These are phyloP conservation scores for Suillus occidentalis DNA, from an alignment of 768 basidiomycete genomes.

Conservation along the genomic window DNA sequence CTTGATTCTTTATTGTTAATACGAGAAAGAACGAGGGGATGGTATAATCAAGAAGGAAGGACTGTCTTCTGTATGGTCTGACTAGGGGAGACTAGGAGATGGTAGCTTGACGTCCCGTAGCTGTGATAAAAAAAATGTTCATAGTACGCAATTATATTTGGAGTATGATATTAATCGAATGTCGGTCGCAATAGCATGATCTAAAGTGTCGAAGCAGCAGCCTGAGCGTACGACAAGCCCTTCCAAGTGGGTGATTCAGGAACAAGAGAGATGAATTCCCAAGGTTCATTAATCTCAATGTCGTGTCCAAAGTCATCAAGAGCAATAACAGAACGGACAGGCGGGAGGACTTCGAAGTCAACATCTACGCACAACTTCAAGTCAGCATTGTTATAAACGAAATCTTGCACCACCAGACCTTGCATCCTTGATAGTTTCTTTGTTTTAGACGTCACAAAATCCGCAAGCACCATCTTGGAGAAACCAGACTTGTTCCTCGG, in stretches of 20 bases:
- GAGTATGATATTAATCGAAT: conserved; percentile 6
- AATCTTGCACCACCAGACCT: background rate
- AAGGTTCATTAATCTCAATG: conserved; percentile 27
- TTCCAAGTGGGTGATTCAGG: conserved; percentile 29
- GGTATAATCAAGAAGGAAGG: too few species aligned
- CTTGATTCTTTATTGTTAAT: too few species aligned
- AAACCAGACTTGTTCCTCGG: conserved; percentile 13
- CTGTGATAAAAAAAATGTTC: too few species aligned
- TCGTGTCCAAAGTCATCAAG: conserved; percentile 25
- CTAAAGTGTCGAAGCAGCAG: conserved; percentile 24
- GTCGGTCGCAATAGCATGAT: background rate
- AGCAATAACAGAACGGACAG: conserved; percentile 31
- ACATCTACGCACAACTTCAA: conserved; percentile 12
- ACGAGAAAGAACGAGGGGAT: too few species aligned
- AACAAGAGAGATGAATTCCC: conserved; percentile 33
- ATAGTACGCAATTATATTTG: too few species aligned
- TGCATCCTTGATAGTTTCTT: background rate
- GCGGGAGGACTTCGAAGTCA: conserved; percentile 32
- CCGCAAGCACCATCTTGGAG: conserved; percentile 26
- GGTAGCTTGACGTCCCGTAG: too few species aligned
- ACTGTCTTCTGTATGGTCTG: too few species aligned
- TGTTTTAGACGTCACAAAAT: conserved; percentile 21
- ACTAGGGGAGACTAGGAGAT: too few species aligned
- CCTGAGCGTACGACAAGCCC: conserved; percentile 35
- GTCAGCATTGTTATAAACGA: background rate